These are phyloP conservation scores for Seiridium cupressi DNA, from an alignment of 2,329 filamentous ascomycete species.

Conservation along the genomic window DNA sequence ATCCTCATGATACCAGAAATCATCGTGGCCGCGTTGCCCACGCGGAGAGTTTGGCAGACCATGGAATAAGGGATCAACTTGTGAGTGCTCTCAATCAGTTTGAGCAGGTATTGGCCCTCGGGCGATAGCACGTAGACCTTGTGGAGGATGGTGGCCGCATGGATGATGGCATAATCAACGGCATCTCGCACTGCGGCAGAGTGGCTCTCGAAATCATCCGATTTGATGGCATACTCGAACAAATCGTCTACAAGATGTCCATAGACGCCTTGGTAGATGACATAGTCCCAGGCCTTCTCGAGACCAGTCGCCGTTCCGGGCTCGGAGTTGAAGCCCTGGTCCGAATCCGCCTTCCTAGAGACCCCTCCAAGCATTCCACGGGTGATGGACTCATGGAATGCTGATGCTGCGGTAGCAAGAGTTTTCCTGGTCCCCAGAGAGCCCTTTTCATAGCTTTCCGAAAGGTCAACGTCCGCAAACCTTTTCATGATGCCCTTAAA, in stretches of 20 bases:
- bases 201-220: constrained; percentile 62
- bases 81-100: constrained; percentile 68
- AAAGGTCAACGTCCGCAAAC: constrained; percentile 67
- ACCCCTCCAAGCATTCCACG: constrained; percentile 66
- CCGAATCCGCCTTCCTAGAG: constrained; percentile 16
- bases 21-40: constrained; percentile 81
- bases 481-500: constrained; percentile 59
- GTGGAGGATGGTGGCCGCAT: constrained; percentile 72
- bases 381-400: constrained; percentile 67
- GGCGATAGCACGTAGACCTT: constrained; percentile 71
- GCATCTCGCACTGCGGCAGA: constrained; percentile 61
- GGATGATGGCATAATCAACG: constrained; percentile 54
- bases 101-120: constrained; percentile 72
- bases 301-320: constrained; percentile 58
- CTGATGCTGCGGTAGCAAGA: constrained; percentile 68
- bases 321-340: not conserved
- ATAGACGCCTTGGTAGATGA: constrained; percentile 65
- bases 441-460: constrained; percentile 81
- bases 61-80: constrained; percentile 69
- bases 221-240: constrained; percentile 59
- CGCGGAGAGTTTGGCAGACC: constrained; percentile 69
- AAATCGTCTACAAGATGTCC: constrained; percentile 65
- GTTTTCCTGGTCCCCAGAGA: constrained; percentile 72
- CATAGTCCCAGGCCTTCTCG: constrained; percentile 63
- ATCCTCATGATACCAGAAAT: constrained; percentile 72